phyloP scores from a whole-genome alignment of 345 rosid species.

The Orychophragmus violaceus region DNA sequence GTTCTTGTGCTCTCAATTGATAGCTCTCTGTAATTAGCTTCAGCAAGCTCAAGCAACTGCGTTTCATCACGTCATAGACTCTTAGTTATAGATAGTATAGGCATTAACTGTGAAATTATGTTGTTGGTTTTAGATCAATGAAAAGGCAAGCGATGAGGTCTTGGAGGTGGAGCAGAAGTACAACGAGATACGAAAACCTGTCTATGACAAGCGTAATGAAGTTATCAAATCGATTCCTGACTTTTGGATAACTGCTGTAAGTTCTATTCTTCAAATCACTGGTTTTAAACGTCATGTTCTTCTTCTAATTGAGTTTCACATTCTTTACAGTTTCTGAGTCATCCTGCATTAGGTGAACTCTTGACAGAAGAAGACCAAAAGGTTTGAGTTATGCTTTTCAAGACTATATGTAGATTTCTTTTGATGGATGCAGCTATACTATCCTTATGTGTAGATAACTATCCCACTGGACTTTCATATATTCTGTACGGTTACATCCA shows the following conservation, averaged over 20 bases:
- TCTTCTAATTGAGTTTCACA: not conserved
- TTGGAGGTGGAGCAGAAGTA: constrained; percentile 90
- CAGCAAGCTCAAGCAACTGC: too few species aligned
- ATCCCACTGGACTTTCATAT: too few species aligned
- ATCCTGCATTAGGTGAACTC: constrained; percentile 77
- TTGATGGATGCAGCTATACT: too few species aligned
- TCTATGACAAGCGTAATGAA: constrained; percentile 74
- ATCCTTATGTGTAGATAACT: too few species aligned
- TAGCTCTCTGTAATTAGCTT: too few species aligned
- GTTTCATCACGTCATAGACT: too few species aligned
- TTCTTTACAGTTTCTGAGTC: constrained; percentile 67
- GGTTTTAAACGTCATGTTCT: not conserved
- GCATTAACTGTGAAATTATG: too few species aligned
- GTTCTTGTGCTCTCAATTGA: not conserved
- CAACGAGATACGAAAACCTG: constrained; percentile 74
- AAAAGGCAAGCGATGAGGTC: constrained; percentile 87
- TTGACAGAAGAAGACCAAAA: constrained; percentile 87
- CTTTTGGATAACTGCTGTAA: constrained; percentile 93
- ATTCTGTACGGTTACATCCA: not conserved
- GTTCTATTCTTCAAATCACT: constrained; percentile 13
- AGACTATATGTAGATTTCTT: too few species aligned
- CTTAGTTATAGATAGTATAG: too few species aligned
- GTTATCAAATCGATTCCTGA: constrained; percentile 75
- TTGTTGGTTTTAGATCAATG: constrained; percentile 53
- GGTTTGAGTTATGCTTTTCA: constrained; percentile 34